A percentile compares a stretch with the other conserved stretches of the same genome.
Evolutionary conservation across 768 basidiomycete genomes (phyloP).

Genomic region (Rhizopogon vinicolor): DNA sequence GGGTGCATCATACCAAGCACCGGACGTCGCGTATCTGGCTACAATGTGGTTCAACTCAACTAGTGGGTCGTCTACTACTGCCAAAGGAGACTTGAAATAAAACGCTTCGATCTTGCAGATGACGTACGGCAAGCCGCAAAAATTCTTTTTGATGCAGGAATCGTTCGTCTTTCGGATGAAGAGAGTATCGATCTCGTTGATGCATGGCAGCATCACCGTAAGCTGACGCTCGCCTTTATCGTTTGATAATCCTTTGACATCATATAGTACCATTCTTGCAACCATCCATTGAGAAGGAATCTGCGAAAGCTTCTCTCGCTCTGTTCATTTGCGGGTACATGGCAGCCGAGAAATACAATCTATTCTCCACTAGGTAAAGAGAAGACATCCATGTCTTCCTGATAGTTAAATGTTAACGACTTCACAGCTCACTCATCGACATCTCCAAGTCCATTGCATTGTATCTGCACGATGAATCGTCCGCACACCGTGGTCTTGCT

Average conservation of each 20-base stretch:
- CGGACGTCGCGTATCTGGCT: constrained; percentile 72
- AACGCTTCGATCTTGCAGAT: constrained; percentile 31
- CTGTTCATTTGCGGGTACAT: constrained; percentile 81
- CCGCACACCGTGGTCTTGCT: constrained; percentile 64
- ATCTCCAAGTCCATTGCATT: constrained; percentile 78
- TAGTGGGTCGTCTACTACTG: constrained; percentile 37
- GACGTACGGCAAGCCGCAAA: constrained; percentile 78
- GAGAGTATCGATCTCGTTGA: constrained; percentile 57
- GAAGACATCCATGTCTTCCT: background rate
- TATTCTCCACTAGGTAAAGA: constrained; percentile 66
- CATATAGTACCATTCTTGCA: constrained; percentile 56
- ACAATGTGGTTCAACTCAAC: constrained; percentile 72
- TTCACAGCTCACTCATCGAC: constrained; percentile 67
- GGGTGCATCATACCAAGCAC: constrained; percentile 56
- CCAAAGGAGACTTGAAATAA: background rate
- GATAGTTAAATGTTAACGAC: background rate
- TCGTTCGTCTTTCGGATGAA: constrained; percentile 63
- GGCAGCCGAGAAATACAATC: constrained; percentile 72
- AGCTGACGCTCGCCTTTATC: constrained; percentile 12
- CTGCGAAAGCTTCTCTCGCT: constrained; percentile 57
- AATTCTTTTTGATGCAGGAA: constrained; percentile 70
- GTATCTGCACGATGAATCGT: constrained; percentile 72
- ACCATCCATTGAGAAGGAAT: constrained; percentile 56
- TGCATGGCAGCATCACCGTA: constrained; percentile 62
- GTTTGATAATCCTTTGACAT: constrained; percentile 6